phyloP scores from a whole-genome alignment of 1,139 yeast species.

The Hanseniaspora gamundiae region DNA sequence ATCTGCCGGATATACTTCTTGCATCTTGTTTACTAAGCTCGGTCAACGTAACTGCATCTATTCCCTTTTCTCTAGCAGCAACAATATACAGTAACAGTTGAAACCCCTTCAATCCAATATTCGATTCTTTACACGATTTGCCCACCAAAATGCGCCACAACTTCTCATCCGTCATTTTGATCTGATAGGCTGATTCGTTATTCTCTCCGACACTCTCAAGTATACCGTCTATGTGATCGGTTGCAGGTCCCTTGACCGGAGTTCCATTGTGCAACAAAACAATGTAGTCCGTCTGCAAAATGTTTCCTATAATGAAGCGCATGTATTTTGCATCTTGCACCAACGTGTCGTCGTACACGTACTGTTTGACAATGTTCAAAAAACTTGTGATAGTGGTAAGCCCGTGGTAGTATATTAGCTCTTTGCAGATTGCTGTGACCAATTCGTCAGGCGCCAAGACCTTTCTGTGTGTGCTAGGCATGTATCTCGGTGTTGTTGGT shows the following conservation, averaged over 20 bases:
- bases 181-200: slow-evolving; percentile 10
- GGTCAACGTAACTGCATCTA: slow-evolving; percentile 45
- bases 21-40: slow-evolving; percentile 53
- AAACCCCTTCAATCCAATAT: slow-evolving; percentile 32
- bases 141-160: slow-evolving; percentile 34
- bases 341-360: slow-evolving; percentile 7
- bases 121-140: slow-evolving; percentile 28
- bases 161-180: slow-evolving; percentile 29
- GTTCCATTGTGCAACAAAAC: not conserved
- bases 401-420: slow-evolving; percentile 23
- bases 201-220: slow-evolving; percentile 8
- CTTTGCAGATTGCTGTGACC: slow-evolving; percentile 15
- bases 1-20: slow-evolving; percentile 54
- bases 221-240: slow-evolving; percentile 4
- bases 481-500: not conserved
- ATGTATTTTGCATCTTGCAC: slow-evolving; percentile 12
- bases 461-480: not conserved
- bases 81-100: slow-evolving; percentile 39
- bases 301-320: slow-evolving; percentile 13
- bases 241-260: not conserved
- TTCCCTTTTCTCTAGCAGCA: slow-evolving; percentile 40
- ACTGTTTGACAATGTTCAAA: slow-evolving; percentile 14
- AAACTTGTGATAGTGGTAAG: slow-evolving; percentile 14
- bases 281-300: slow-evolving; percentile 11
- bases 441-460: slow-evolving; percentile 20